Base-by-base conservation (phyloP, 2,329 filamentous ascomycete species). In the Elsinoe batatas region DNA sequence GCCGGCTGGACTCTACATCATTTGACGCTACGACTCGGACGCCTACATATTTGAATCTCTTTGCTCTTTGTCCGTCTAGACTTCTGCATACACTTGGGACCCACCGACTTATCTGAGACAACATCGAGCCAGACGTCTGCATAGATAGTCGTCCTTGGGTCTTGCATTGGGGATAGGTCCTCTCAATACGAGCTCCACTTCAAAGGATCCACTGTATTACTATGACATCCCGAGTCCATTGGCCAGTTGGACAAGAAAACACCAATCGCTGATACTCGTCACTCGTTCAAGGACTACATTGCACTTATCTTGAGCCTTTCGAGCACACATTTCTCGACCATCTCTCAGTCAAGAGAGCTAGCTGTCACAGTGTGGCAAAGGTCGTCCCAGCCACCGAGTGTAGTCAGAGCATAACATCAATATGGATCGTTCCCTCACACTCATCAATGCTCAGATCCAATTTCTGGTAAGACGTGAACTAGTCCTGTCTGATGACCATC, bases 401-500 rank as follows among this genome's bases (percentile, higher is more conserved):
- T 4, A 3, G 4, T 20, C 13, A 11, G 10, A 42, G 15, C 17
- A 18, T 15, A 18, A 15, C 6, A 42, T 3, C 40, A 56, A 40
- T 40, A 73, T 74, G 71, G 71, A 72, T 54, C 65, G 68, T 30
- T 76, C 74, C 44, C 67, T 71, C 63, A 73, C 70, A 35, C 61
- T 76, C 57, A 65, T 76, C 56, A 75, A 71, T 64, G 72, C 74
- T 42, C 71, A 75, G 59, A 75, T 77, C 53, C 72, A 73, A 55
- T 76, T 77, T 58, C 63, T 76, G 60, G 74, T 76, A 69, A 59
- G n/a, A 22, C 33, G n/a, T 40, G 22, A 20, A 30, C 20, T 30
- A 33, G 22, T 20, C 8, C 32, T 32, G 42, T 33, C 59, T 59
- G 56, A 61, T 46, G 13, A 20, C n/a, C 15, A n/a, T 8, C 22